Percentiles rank a stretch among this genome's conserved stretches.
These are phyloP conservation scores for Telopea speciosissima DNA, from an alignment of 177 flowering plant genomes.

Conservation along the genomic window DNA sequence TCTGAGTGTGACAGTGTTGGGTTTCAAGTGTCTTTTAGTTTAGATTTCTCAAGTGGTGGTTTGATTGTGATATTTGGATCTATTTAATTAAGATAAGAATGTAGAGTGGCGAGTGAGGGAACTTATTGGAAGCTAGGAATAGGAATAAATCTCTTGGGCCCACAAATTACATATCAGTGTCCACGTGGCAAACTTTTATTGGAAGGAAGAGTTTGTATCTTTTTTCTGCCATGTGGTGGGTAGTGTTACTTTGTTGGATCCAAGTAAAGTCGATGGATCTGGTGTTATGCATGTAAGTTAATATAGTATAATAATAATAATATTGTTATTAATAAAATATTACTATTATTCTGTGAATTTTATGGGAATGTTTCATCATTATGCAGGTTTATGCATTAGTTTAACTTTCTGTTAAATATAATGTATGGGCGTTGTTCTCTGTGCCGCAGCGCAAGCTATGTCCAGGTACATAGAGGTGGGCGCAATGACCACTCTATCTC, in stretches of 20 bases:
- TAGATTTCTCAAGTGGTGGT: not conserved
- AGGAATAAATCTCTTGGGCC: not conserved
- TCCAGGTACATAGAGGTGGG: too few relatives aligned
- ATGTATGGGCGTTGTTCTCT: too few relatives aligned
- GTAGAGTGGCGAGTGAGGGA: not conserved
- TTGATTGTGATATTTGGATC: not conserved
- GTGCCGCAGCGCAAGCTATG: too few relatives aligned
- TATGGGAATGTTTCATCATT: too few relatives aligned
- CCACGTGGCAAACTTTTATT: not conserved
- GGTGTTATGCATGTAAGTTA: not conserved
- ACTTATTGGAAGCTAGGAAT: not conserved
- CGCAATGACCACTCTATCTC: too few relatives aligned
- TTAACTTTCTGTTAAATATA: too few relatives aligned
- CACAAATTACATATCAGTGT: not conserved
- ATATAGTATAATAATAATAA: not conserved
- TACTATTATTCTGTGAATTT: too few relatives aligned
- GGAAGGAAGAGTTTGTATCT: too few relatives aligned
- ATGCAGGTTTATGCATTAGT: too few relatives aligned
- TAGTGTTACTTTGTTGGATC: not conserved
- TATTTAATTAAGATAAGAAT: too few relatives aligned
- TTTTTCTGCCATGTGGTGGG: too few relatives aligned
- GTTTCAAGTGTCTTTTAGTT: not conserved
- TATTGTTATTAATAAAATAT: too few relatives aligned
- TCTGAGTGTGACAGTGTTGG: not conserved
- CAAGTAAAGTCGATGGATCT: not conserved